These are phyloP conservation scores for Thielaviopsis ethacetica DNA, from an alignment of 2,329 filamentous ascomycete genomes.

Conservation along the genomic window DNA sequence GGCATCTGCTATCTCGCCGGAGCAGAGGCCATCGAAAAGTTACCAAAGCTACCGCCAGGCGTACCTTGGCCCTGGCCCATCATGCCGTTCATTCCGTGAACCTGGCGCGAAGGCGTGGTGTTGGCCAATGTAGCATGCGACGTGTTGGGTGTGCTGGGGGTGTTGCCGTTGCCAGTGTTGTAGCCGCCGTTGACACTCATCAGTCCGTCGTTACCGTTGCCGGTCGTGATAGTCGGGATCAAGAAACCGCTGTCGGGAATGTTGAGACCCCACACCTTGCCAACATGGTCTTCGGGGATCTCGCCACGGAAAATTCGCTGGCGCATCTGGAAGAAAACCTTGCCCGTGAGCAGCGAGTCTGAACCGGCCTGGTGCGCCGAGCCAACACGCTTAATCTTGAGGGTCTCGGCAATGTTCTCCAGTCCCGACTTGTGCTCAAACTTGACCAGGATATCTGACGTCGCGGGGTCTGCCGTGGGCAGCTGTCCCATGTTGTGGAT, in stretches of 20 bases:
- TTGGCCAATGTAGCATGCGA: conserved; percentile 32
- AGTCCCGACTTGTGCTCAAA: conserved; percentile 83
- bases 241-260: conserved; percentile 35
- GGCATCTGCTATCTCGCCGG: conserved; percentile 20
- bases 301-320: conserved; percentile 74
- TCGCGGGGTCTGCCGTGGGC: conserved; percentile 46
- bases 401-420: conserved; percentile 82
- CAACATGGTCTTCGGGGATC: conserved; percentile 66
- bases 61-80: conserved; percentile 55
- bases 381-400: conserved; percentile 79
- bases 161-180: conserved; percentile 30
- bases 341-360: conserved; percentile 82
- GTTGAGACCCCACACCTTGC: conserved; percentile 87
- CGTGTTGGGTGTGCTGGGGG: conserved; percentile 54
- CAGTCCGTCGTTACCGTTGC: conserved; percentile 23
- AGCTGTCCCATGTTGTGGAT: conserved; percentile 47
- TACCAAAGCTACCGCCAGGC: conserved; percentile 62
- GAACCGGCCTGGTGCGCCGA: conserved; percentile 84
- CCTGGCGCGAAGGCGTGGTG: conserved; percentile 20
- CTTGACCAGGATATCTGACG: conserved; percentile 60
- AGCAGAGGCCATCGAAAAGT: conserved; percentile 40
- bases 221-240: conserved; percentile 3
- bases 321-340: conserved; percentile 86
- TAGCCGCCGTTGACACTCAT: conserved; percentile 19
- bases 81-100: conserved; percentile 35